phyloP scores from a whole-genome alignment of 139 green algal species.

The Chlorella sorokiniana region DNA sequence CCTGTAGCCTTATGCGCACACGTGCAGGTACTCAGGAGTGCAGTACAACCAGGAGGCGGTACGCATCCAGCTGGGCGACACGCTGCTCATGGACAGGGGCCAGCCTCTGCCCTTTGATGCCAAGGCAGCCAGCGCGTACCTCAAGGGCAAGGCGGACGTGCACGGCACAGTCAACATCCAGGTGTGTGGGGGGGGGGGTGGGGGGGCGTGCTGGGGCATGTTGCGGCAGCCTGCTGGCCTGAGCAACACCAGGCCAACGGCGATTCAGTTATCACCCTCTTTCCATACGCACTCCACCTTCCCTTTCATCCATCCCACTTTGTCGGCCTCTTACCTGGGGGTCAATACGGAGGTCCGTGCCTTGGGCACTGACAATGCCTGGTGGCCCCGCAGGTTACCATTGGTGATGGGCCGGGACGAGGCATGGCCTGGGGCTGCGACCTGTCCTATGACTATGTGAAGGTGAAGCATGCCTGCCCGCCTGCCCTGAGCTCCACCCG shows the following conservation, averaged over 20 bases:
- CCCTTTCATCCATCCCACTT: too few relatives aligned
- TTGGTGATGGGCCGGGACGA: constrained; percentile 64
- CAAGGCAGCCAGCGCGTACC: constrained; percentile 83
- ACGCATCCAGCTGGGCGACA: constrained; percentile 81
- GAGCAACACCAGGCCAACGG: neutral
- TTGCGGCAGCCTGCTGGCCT: neutral
- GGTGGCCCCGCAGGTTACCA: constrained; percentile 34
- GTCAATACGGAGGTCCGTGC: neutral
- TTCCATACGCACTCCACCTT: too few relatives aligned
- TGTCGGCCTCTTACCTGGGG: too few relatives aligned
- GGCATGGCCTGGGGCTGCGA: constrained; percentile 88
- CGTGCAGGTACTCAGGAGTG: constrained; percentile 80
- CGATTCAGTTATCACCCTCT: neutral
- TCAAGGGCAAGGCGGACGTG: constrained; percentile 72
- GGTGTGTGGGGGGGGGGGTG: constrained; percentile 10
- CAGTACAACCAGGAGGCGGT: constrained; percentile 85
- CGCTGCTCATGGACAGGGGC: constrained; percentile 89
- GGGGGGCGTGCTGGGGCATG: neutral
- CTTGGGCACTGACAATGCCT: neutral
- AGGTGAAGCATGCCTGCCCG: constrained; percentile 64
- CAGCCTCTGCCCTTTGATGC: constrained; percentile 95
- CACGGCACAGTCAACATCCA: constrained; percentile 90
- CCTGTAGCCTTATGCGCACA: neutral
- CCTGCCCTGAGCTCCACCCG: neutral
- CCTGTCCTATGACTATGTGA: constrained; percentile 87